Evolutionary conservation across 768 basidiomycete genomes (phyloP).

Genomic region (Hericium coralloides): DNA sequence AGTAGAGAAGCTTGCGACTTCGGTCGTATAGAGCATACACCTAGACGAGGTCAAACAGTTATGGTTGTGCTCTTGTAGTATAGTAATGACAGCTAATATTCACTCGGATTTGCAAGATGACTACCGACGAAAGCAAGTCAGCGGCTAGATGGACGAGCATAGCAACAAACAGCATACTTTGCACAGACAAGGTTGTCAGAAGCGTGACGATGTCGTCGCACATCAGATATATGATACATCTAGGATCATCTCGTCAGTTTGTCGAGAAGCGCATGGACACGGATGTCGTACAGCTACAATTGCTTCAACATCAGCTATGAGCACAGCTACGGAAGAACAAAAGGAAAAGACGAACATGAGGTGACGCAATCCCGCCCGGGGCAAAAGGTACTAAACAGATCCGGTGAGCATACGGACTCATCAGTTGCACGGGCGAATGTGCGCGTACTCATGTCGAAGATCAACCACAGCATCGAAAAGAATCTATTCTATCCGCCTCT

Average conservation of each 20-base stretch:
- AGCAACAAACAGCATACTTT: neutral
- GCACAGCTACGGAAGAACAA: no score
- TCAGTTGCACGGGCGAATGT: neutral
- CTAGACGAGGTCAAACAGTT: neutral
- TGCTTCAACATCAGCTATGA: neutral
- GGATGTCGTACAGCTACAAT: neutral
- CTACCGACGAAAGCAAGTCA: neutral
- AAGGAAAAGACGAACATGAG: neutral
- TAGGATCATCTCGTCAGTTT: neutral
- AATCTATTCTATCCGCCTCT: neutral
- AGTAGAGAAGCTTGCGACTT: neutral
- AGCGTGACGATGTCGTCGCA: neutral
- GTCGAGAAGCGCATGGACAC: neutral
- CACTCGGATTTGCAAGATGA: conserved; percentile 1
- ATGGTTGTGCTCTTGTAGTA: neutral
- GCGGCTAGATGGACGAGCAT: neutral
- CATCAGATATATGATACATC: neutral
- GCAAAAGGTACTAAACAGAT: neutral
- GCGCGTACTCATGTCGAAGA: neutral
- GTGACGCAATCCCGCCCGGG: neutral
- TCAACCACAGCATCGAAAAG: neutral
- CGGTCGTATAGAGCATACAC: neutral
- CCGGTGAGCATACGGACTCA: neutral
- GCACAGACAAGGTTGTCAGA: neutral
- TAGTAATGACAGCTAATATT: no score